Evolutionary conservation across 2,329 filamentous ascomycete genomes (phyloP).

Genomic region (Myriosclerotinia duriaeana): DNA sequence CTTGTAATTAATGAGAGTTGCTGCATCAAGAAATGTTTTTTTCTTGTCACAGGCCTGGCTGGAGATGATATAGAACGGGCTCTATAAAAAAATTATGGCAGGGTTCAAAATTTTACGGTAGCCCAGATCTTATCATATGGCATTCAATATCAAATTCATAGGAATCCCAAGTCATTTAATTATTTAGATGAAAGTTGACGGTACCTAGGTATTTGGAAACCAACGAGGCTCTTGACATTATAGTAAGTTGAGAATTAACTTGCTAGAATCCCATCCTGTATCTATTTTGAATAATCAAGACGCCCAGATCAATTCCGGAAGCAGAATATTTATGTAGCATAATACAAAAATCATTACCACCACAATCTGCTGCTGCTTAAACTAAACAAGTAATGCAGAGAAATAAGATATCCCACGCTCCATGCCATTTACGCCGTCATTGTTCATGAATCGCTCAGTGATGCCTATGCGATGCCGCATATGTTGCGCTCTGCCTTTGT

Average conservation of each 20-base stretch:
- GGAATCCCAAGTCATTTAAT: background rate
- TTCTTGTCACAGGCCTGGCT: slow-evolving; percentile 1
- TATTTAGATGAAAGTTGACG: slow-evolving; percentile 1
- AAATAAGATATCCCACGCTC: slow-evolving; percentile 30
- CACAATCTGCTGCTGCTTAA: slow-evolving; percentile 23
- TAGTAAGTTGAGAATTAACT: slow-evolving; percentile 4
- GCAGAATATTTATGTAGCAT: slow-evolving; percentile 23
- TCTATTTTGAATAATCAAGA: slow-evolving; percentile 25
- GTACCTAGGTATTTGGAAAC: background rate
- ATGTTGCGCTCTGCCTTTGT: slow-evolving; percentile 34
- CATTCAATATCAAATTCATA: slow-evolving; percentile 5
- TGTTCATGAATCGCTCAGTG: slow-evolving; percentile 36
- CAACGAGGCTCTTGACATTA: slow-evolving; percentile 7
- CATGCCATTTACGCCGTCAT: slow-evolving; percentile 38
- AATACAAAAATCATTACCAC: slow-evolving; percentile 28
- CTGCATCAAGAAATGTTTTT: slow-evolving; percentile 16
- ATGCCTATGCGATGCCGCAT: slow-evolving; percentile 30
- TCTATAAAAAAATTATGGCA: slow-evolving; percentile 5
- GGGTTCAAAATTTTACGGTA: slow-evolving; percentile 15
- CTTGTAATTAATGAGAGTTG: background rate
- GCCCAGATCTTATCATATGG: slow-evolving; percentile 2
- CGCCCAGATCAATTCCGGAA: slow-evolving; percentile 19
- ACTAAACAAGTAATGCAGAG: slow-evolving; percentile 28
- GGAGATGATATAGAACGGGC: background rate
- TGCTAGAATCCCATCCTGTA: slow-evolving; percentile 14